Evolutionary conservation across 345 rosid species (phyloP), one percentile per base, ranked within the genome.

Genomic region (Mallotus nudiflorus): DNA sequence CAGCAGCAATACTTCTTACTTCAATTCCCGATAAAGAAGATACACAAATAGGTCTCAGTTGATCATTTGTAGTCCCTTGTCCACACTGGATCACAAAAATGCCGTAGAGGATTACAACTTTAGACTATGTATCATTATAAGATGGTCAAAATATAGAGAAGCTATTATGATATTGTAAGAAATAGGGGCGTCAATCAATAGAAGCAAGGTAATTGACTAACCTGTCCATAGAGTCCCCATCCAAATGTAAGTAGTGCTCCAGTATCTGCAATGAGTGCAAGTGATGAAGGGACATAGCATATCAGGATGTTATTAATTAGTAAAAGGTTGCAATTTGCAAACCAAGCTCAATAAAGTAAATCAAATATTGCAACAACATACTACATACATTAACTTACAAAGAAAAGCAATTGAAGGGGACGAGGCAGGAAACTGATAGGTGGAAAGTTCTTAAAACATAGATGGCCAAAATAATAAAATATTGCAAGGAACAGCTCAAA

Each of bases 191-290:
- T 7, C 49, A 22, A 5, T 19, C 4, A 8, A 40, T 22, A 22
- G 48, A 60, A n/a, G 16, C 44, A 40, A 22, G 9, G 18, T 28
- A 56, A 10, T 28, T 56, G 54, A 62, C 75, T 78, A 49, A 92
- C 98, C 91, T 92, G 96, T 19, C 97, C 98, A 72, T 93, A 83
- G 3, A 89, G 88, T 49, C 97, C 96, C 98, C 97, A 93, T 49
- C 96, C 96, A 82, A 93, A 93, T 50, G 93, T 85, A 42, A 90
- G 82, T 62, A 93, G 48, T 50, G 69, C 85, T 69, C 96, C 97
- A 45, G 88, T 53, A 85, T 93, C 96, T 93, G 78, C 81, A 82
- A 73, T 27, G 24, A 1, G 31, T 62, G 16, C 5, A 63, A 27
- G 59, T 5, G 45, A 68, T 24, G 9, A 40, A 39, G 2, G 37